Evolutionary conservation across 2,329 filamentous ascomycete genomes (phyloP).

Genomic region (Mollisiaceae sp.): DNA sequence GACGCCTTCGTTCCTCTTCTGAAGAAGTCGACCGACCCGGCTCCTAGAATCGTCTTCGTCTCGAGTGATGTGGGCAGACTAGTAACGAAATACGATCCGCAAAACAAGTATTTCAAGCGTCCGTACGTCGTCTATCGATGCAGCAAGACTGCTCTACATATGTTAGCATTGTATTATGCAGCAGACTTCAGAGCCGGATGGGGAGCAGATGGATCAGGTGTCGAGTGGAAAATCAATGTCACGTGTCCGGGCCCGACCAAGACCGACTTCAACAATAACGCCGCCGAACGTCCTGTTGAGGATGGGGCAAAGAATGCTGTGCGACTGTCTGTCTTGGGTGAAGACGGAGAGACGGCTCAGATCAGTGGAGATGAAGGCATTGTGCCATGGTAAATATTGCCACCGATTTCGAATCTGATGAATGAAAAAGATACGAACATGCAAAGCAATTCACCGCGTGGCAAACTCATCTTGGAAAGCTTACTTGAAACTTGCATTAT

Average conservation of each 20-base stretch:
- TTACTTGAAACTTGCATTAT: conserved; percentile 17
- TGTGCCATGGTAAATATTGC: conserved; percentile 11
- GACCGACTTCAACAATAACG: conserved; percentile 12
- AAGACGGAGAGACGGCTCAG: conserved; percentile 18
- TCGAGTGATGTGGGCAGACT: conserved; percentile 31
- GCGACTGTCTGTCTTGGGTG: conserved; percentile 11
- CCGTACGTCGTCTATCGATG: conserved; percentile 25
- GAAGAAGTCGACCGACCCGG: conserved; percentile 29
- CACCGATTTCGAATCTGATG: background rate
- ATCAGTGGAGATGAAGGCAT: conserved; percentile 15
- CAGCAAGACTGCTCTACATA: conserved; percentile 39
- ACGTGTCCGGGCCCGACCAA: conserved; percentile 14
- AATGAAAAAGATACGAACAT: background rate
- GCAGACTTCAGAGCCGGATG: conserved; percentile 14
- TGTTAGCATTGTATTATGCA: conserved; percentile 39
- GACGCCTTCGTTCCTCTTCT: conserved; percentile 42
- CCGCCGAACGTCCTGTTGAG: conserved; percentile 5
- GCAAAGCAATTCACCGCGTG: background rate
- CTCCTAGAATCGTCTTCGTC: conserved; percentile 37
- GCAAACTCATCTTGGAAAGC: background rate
- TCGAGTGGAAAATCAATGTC: conserved; percentile 22
- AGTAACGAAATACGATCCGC: conserved; percentile 21
- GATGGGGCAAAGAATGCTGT: conserved; percentile 16
- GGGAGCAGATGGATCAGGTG: conserved; percentile 2
- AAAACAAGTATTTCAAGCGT: conserved; percentile 16